Evolutionary conservation across 139 green algal genomes (phyloP).

Genomic region (Chlamydomonas sp.): DNA sequence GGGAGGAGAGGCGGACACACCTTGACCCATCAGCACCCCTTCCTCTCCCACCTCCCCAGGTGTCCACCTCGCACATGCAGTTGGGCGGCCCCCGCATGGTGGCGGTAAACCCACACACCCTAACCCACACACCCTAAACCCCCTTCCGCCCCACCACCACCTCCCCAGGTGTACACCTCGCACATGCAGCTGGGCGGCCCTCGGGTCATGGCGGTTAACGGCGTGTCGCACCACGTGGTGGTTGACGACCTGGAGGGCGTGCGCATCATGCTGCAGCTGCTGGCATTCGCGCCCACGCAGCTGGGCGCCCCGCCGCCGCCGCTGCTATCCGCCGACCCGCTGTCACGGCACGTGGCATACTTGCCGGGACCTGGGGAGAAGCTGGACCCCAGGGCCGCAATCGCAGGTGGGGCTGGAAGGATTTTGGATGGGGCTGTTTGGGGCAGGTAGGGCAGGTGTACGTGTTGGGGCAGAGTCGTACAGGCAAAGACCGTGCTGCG

Average conservation of each 20-base stretch:
- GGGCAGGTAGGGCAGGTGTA: neutral
- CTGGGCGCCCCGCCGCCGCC: conserved; percentile 59
- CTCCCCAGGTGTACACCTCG: conserved; percentile 90
- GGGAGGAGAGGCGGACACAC: too few species aligned
- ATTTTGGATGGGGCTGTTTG: neutral
- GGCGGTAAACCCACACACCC: conserved; percentile 75
- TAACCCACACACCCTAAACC: conserved; percentile 7
- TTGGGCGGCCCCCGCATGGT: conserved; percentile 88
- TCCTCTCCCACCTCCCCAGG: conserved; percentile 26
- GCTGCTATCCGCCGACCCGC: conserved; percentile 78
- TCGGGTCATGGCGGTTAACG: conserved; percentile 94
- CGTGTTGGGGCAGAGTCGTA: neutral
- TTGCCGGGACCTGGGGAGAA: conserved; percentile 73
- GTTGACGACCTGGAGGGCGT: conserved; percentile 92
- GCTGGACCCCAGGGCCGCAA: conserved; percentile 84
- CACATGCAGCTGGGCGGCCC: conserved; percentile 97
- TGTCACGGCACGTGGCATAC: conserved; percentile 73
- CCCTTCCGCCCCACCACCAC: conserved; percentile 3
- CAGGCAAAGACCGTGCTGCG: too few species aligned
- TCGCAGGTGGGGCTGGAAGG: conserved; percentile 60
- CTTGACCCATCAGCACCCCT: neutral
- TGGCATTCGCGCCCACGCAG: conserved; percentile 78
- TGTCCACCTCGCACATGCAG: conserved; percentile 96
- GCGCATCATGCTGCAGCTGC: conserved; percentile 51
- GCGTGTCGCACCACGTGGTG: conserved; percentile 94